These are phyloP conservation scores for Cyclotella baltica DNA, from an alignment of 108 stramenopile species.

Conservation along the genomic window DNA sequence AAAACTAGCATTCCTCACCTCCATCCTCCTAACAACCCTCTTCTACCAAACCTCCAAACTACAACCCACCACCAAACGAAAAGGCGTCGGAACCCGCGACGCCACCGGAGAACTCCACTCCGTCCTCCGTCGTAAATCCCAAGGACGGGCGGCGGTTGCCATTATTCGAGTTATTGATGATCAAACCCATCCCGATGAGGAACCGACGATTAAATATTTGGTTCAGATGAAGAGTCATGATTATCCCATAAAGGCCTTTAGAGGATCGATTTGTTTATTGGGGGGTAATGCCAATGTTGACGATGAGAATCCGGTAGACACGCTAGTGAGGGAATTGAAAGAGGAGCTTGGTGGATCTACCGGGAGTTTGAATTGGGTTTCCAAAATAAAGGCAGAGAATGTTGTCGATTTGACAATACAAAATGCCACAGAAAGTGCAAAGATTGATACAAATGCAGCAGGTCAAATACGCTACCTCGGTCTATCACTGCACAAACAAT, in stretches of 20 bases:
- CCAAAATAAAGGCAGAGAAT: conserved; percentile 16
- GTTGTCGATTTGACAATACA: conserved; percentile 27
- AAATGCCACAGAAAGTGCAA: not conserved
- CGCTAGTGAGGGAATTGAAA: conserved; percentile 44
- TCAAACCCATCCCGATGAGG: not conserved
- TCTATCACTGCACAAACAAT: conserved; percentile 39
- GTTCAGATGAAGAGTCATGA: conserved; percentile 55
- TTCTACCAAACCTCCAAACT: conserved; percentile 1
- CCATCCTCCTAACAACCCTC: conserved; percentile 24
- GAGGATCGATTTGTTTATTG: conserved; percentile 44
- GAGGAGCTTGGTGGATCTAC: conserved; percentile 39
- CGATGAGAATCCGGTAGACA: conserved; percentile 41
- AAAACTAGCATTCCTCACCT: conserved; percentile 22
- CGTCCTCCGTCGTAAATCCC: conserved; percentile 23
- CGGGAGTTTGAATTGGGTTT: conserved; percentile 33
- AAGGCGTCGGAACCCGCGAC: conserved; percentile 42
- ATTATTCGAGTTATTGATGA: conserved; percentile 41
- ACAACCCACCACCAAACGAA: conserved; percentile 22
- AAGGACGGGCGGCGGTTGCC: conserved; percentile 56
- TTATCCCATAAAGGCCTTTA: conserved; percentile 53
- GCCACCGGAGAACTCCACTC: conserved; percentile 31
- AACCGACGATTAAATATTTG: conserved; percentile 35
- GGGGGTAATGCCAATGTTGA: conserved; percentile 44
- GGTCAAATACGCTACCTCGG: conserved; percentile 46
- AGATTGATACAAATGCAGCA: not conserved